Conservation (phyloP, 495 filamentous ascomycete species). For the Lophiostoma macrostomum region DNA sequence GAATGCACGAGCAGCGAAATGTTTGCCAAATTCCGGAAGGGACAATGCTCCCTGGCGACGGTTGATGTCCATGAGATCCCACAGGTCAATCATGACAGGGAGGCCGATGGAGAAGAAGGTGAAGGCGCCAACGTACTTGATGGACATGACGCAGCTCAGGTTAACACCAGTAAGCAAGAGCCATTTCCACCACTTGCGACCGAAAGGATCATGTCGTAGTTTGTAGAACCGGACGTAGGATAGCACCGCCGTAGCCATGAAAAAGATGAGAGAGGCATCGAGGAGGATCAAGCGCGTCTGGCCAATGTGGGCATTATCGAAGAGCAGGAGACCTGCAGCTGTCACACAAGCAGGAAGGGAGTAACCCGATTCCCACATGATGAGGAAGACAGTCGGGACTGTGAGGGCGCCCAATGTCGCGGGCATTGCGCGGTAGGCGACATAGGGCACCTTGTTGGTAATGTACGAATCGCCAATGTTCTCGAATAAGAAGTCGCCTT, state of each 20-base stretch:
- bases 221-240: conserved; percentile 98
- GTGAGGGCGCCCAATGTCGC: conserved; percentile 88
- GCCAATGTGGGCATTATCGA: conserved; percentile 98
- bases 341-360: conserved; percentile 88
- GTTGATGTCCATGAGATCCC: conserved; percentile 88
- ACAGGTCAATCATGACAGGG: conserved; percentile 89
- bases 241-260: conserved; percentile 90
- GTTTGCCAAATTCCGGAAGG: conserved; percentile 77
- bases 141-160: conserved; percentile 95
- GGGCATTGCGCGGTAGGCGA: conserved; percentile 91
- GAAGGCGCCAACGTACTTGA: conserved; percentile 95
- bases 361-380: conserved; percentile 99
- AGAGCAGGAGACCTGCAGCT: conserved; percentile 80
- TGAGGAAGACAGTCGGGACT: conserved; percentile 89
- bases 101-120: conserved; percentile 96
- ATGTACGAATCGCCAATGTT: conserved; percentile 99
- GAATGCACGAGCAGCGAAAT: conserved; percentile 79
- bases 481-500: conserved; percentile 96
- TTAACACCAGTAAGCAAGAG: conserved; percentile 89
- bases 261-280: conserved; percentile 88
- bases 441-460: conserved; percentile 92
- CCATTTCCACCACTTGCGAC: conserved; percentile 99
- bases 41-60: conserved; percentile 72
- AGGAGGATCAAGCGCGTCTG: conserved; percentile 94
- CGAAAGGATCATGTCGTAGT: conserved; percentile 81